phyloP scores from a whole-genome alignment of 129 eudicot species.

The Lactuca sativa region DNA sequence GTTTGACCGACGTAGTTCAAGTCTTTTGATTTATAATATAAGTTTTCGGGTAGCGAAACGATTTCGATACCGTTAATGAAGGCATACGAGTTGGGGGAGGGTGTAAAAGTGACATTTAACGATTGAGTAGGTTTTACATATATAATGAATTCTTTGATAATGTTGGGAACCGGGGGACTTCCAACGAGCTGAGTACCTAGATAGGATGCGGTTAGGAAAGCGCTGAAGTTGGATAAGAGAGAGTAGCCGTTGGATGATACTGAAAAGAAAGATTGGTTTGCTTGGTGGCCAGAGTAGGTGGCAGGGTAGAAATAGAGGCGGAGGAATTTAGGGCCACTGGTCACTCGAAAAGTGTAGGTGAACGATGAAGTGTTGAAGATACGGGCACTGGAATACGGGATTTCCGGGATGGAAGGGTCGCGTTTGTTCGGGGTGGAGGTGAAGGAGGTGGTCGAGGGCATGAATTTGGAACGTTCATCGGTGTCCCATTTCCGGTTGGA shows the following conservation, averaged over 20 bases:
- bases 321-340: constrained; percentile 49
- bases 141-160: constrained; percentile 43
- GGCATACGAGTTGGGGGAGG: constrained; percentile 42
- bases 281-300: constrained; percentile 21
- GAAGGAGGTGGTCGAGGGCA: background rate
- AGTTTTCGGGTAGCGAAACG: constrained; percentile 35
- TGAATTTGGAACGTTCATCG: constrained; percentile 26
- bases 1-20: background rate
- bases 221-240: constrained; percentile 48
- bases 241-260: constrained; percentile 33
- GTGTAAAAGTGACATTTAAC: constrained; percentile 40
- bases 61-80: constrained; percentile 61
- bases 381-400: constrained; percentile 40
- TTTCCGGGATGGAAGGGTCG: background rate
- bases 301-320: constrained; percentile 59
- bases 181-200: too few relatives aligned
- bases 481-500: constrained; percentile 19
- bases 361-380: constrained; percentile 30
- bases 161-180: background rate
- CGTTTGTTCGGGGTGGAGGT: background rate
- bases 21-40: constrained; percentile 3
- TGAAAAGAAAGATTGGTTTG: constrained; percentile 21
- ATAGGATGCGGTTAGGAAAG: constrained; percentile 27
- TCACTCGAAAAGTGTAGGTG: constrained; percentile 42
- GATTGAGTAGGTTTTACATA: constrained; percentile 18